phyloP scores from a whole-genome alignment of 306 rosid genomes.

The Castanopsis chinensis region DNA sequence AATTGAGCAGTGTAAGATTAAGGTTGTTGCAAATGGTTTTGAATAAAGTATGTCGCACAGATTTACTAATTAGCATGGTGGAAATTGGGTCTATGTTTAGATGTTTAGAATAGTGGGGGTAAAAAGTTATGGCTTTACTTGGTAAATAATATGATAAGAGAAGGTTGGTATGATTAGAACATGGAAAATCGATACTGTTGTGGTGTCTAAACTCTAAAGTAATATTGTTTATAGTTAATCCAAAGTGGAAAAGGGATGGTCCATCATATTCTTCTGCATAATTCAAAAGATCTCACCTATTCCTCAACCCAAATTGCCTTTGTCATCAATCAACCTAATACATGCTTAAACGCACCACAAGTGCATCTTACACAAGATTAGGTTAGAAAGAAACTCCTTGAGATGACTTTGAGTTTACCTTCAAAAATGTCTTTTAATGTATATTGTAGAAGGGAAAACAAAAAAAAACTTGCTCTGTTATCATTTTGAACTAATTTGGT shows the following conservation, averaged over 20 bases:
- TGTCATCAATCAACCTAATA: too few species aligned
- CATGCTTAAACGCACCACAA: too few species aligned
- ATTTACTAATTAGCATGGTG: neutral
- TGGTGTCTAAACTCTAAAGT: neutral
- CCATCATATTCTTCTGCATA: too few species aligned
- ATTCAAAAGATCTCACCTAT: too few species aligned
- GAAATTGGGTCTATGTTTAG: neutral
- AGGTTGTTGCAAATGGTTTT: neutral
- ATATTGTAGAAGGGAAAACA: too few species aligned
- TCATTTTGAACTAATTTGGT: too few species aligned
- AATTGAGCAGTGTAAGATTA: too few species aligned
- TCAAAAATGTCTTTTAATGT: neutral
- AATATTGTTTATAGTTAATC: neutral
- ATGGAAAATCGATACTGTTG: neutral
- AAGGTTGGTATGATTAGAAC: neutral
- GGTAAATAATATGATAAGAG: neutral
- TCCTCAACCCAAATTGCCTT: too few species aligned
- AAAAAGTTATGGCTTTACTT: neutral
- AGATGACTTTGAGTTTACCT: neutral
- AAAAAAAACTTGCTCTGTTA: too few species aligned
- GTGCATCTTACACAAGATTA: too few species aligned
- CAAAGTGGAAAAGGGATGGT: neutral
- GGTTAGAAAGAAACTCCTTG: neutral
- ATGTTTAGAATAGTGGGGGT: neutral
- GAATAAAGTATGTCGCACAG: neutral